Conservation (phyloP, 306 rosid genomes). For the Begonia loranthoides region DNA sequence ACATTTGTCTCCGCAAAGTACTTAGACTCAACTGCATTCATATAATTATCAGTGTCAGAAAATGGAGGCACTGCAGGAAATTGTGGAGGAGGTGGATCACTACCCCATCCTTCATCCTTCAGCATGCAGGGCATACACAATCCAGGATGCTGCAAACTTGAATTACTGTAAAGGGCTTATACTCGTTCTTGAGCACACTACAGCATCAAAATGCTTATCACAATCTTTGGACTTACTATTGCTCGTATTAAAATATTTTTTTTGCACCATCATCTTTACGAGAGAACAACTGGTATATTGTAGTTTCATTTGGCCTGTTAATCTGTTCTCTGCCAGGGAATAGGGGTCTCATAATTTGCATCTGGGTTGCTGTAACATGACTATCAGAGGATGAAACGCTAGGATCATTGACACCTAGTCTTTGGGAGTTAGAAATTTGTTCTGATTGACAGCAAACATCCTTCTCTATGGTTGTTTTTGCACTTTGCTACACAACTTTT, state of each 20-base stretch:
- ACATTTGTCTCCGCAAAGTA: conserved; percentile 41
- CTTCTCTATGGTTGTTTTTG: conserved; percentile 15
- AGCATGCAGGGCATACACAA: conserved; percentile 84
- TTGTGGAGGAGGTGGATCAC: conserved; percentile 52
- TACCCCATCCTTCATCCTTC: conserved; percentile 73
- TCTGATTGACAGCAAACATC: conserved; percentile 17
- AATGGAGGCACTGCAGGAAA: conserved; percentile 38
- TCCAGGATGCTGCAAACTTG: conserved; percentile 88
- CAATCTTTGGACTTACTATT: no score
- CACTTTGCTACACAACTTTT: conserved; percentile 16
- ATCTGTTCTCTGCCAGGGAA: neutral
- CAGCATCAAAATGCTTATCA: no score
- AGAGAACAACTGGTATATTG: no score
- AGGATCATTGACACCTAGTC: conserved; percentile 8
- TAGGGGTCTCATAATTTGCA: neutral
- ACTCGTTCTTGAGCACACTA: no score
- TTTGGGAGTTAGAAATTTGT: conserved; percentile 16
- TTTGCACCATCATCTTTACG: no score
- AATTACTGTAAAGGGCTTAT: no score
- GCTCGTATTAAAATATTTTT: no score
- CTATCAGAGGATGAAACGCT: neutral
- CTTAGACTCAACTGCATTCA: conserved; percentile 35
- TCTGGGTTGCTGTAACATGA: neutral
- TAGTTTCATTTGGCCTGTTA: neutral
- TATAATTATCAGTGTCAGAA: conserved; percentile 29